Evolutionary conservation across 176 grass and related monocot species (phyloP).

Genomic region (Musa schizocarpa): DNA sequence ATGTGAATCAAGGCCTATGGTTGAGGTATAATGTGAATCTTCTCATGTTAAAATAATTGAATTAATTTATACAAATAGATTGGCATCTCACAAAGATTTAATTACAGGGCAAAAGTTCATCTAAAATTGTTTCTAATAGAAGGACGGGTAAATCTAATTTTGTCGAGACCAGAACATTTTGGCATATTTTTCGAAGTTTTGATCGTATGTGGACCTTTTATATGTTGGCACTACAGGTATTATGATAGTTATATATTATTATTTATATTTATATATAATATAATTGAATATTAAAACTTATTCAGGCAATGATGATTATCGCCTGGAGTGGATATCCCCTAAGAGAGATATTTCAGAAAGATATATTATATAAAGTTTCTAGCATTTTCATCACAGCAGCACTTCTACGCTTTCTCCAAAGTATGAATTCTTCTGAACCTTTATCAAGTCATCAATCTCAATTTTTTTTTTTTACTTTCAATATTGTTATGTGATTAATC

Average conservation of each 20-base stretch:
- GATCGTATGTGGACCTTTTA: conserved; percentile 99
- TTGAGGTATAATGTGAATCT: conserved; percentile 30
- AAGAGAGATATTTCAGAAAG: conserved; percentile 50
- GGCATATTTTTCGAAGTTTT: conserved; percentile 94
- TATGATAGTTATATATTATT: conserved; percentile 12
- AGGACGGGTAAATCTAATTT: conserved; percentile 89
- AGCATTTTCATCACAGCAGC: conserved; percentile 90
- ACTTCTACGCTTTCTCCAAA: conserved; percentile 75
- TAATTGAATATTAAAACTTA: conserved; percentile 7
- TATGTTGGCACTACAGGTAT: conserved; percentile 75
- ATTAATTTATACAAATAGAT: conserved; percentile 17
- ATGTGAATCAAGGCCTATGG: conserved; percentile 37
- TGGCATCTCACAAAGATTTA: conserved; percentile 15
- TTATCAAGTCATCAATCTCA: neutral
- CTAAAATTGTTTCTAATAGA: conserved; percentile 39
- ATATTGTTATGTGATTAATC: neutral
- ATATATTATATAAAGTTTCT: conserved; percentile 68
- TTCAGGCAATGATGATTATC: conserved; percentile 82
- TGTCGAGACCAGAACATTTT: conserved; percentile 93
- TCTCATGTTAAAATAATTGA: conserved; percentile 19
- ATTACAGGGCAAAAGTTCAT: conserved; percentile 48
- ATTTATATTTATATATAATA: conserved; percentile 6
- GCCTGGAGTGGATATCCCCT: conserved; percentile 59
- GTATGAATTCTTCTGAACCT: conserved; percentile 23
- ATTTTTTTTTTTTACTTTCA: neutral